These are phyloP conservation scores for Fusarium ramigenum DNA, from an alignment of 2,329 filamentous ascomycete species.

Conservation along the genomic window DNA sequence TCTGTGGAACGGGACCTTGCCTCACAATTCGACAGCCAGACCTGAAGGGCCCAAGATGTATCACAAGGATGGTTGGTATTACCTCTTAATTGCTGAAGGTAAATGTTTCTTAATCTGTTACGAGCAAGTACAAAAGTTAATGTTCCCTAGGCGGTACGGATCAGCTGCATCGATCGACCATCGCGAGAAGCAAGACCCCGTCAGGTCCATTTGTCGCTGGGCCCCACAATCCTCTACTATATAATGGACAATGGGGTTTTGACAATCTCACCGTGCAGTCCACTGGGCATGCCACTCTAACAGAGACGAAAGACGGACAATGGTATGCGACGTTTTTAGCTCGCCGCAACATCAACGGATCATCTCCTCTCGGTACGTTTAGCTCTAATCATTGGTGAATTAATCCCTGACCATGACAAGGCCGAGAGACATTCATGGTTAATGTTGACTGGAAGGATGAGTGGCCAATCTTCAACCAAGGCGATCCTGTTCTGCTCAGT, in stretches of 20 bases:
- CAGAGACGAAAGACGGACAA: background rate
- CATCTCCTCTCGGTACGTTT: background rate
- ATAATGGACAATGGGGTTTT: background rate
- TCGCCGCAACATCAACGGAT: background rate
- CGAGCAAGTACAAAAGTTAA: too few relatives aligned
- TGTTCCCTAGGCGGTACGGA: background rate
- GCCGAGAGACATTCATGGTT: background rate
- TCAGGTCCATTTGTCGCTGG: background rate
- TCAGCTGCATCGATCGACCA: background rate
- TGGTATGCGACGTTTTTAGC: background rate
- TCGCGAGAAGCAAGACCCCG: background rate
- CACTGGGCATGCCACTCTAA: background rate
- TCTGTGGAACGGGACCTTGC: background rate
- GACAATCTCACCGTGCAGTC: background rate
- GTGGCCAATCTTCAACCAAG: background rate
- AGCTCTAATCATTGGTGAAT: fast-evolving
- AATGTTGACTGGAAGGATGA: background rate
- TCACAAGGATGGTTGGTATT: background rate
- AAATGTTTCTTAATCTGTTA: too few relatives aligned
- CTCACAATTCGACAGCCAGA: background rate
- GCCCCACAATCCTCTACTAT: background rate
- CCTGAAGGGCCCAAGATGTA: background rate
- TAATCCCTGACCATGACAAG: background rate
- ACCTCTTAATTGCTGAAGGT: background rate
- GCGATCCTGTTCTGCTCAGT: background rate